Conservation (phyloP, 2,329 filamentous ascomycete genomes). For the Fusarium zealandicum region DNA sequence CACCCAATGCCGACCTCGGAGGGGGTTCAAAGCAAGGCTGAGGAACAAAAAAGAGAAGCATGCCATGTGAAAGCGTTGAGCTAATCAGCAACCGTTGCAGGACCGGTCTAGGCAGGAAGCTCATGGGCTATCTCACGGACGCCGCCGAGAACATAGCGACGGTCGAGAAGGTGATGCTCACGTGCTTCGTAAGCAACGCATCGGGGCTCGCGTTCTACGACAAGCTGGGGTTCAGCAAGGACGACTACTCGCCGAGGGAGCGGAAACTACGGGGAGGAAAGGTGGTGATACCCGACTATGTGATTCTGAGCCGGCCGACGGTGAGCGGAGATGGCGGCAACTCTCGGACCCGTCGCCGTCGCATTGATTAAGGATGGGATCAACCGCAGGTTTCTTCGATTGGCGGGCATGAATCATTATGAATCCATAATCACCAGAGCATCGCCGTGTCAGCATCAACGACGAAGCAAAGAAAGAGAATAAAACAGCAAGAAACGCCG, state of each 20-base stretch:
- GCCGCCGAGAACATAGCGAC: conserved; percentile 62
- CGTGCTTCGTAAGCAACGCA: conserved; percentile 70
- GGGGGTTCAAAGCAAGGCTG: conserved; percentile 6
- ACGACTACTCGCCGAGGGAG: conserved; percentile 62
- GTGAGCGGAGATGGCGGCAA: conserved; percentile 14
- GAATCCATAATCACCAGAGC: no score
- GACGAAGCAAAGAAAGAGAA: no score
- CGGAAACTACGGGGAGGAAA: conserved; percentile 62
- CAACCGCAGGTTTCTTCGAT: not conserved
- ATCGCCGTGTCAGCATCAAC: no score
- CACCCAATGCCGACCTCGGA: conserved; percentile 4
- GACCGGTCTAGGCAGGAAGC: conserved; percentile 66
- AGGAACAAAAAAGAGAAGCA: not conserved
- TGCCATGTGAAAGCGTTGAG: conserved; percentile 8
- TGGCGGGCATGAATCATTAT: no score
- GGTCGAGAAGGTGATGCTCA: conserved; percentile 75
- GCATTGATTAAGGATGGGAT: not conserved
- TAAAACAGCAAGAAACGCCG: no score
- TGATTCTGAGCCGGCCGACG: conserved; percentile 63
- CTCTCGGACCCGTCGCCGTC: conserved; percentile 21
- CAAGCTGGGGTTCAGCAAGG: conserved; percentile 63
- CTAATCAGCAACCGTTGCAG: conserved; percentile 45
- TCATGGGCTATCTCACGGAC: conserved; percentile 64
- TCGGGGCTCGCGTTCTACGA: conserved; percentile 67
- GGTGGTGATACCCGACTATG: conserved; percentile 62